A percentile compares a stretch with the other conserved stretches of the same genome.
phyloP scores from a whole-genome alignment of 2,329 filamentous ascomycete genomes.

The Gliomastix tumulicola region DNA sequence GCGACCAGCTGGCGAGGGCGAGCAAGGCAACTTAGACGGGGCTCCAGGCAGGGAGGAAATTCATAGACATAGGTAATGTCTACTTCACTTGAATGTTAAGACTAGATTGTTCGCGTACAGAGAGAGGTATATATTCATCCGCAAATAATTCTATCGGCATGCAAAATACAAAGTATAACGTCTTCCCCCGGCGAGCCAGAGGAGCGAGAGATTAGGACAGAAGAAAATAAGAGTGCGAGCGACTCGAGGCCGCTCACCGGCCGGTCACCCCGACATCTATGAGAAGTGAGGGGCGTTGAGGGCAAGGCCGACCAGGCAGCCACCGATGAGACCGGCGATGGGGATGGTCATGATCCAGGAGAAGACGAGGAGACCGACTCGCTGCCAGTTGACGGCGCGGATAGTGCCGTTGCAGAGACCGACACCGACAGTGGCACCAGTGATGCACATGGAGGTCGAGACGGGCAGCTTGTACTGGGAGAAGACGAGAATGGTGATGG shows the following conservation, averaged over 20 bases:
- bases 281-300: conserved; percentile 30
- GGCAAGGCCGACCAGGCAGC: conserved; percentile 29
- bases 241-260: too few species aligned
- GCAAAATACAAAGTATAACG: too few species aligned
- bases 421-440: conserved; percentile 70
- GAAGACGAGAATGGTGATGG: conserved; percentile 70
- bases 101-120: too few species aligned
- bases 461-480: conserved; percentile 70
- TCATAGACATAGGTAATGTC: too few species aligned
- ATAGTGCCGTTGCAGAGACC: conserved; percentile 68
- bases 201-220: too few species aligned
- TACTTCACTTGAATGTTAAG: too few species aligned
- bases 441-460: conserved; percentile 75
- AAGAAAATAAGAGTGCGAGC: too few species aligned
- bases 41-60: too few species aligned
- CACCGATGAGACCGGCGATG: conserved; percentile 31
- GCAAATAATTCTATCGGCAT: too few species aligned
- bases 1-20: conserved; percentile 16
- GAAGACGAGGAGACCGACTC: conserved; percentile 59
- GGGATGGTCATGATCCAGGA: conserved; percentile 49
- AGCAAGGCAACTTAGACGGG: conserved; percentile 10
- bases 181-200: too few species aligned
- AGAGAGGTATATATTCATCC: too few species aligned
- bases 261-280: too few species aligned
- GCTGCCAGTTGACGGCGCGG: conserved; percentile 71